phyloP scores from a whole-genome alignment of 2,329 filamentous ascomycete genomes.

The Apiospora saccharicola region DNA sequence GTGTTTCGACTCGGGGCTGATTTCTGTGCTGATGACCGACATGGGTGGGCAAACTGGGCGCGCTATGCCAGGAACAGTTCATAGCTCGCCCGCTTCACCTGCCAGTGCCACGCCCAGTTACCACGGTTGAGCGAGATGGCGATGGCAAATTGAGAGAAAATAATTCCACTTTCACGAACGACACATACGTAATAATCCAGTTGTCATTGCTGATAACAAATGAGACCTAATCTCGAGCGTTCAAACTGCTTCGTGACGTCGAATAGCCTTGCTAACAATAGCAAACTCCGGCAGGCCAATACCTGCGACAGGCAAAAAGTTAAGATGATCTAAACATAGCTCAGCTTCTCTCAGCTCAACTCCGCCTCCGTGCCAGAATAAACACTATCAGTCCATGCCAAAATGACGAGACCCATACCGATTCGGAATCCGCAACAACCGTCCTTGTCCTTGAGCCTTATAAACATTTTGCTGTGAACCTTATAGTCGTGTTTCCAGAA shows the following conservation, averaged over 20 bases:
- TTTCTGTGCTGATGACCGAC: not conserved
- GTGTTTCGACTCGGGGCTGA: slow-evolving; percentile 21
- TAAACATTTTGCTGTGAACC: not conserved
- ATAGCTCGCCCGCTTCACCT: slow-evolving; percentile 4
- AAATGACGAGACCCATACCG: not conserved
- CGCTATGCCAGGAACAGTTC: slow-evolving; percentile 16
- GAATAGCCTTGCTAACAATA: not conserved
- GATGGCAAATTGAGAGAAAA: not conserved
- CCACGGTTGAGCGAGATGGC: not conserved
- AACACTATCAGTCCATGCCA: not conserved
- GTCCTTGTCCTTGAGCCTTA: not conserved
- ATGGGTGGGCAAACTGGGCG: not conserved
- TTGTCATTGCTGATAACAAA: no score
- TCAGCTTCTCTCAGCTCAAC: not conserved
- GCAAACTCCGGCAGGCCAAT: not conserved
- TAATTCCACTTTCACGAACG: not conserved
- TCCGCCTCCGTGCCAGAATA: not conserved
- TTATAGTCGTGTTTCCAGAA: not conserved
- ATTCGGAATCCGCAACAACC: not conserved
- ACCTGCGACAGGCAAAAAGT: not conserved
- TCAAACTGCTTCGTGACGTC: no score
- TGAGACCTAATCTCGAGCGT: no score
- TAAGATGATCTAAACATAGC: slow-evolving; percentile 9
- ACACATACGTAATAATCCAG: not conserved
- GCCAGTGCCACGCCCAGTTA: not conserved